phyloP scores from a whole-genome alignment of 495 filamentous ascomycete species.

The Parmelia sp. region DNA sequence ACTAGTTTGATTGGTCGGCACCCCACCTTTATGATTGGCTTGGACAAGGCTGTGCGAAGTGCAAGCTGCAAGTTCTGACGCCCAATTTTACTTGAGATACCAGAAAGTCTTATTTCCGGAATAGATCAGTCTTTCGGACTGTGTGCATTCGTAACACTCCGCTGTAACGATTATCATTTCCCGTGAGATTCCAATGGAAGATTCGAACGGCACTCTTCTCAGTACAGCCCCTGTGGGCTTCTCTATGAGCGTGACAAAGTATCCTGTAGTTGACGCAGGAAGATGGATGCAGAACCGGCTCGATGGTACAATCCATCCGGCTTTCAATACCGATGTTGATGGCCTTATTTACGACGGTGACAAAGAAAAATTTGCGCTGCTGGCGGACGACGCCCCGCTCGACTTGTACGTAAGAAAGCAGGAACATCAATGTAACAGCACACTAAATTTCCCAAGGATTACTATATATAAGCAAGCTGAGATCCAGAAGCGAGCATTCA shows the following conservation, averaged over 20 bases:
- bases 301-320: slow-evolving; percentile 1
- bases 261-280: background rate
- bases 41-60: background rate
- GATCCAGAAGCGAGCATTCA: background rate
- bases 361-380: background rate
- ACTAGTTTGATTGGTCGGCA: background rate
- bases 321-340: slow-evolving; percentile 1
- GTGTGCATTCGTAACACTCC: background rate
- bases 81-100: background rate
- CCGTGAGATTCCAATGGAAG: background rate
- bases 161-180: background rate
- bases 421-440: background rate
- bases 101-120: background rate
- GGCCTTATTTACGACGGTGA: background rate
- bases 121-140: background rate
- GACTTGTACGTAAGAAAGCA: background rate
- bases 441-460: background rate
- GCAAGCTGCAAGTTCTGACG: background rate
- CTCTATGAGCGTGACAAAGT: background rate
- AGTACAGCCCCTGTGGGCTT: background rate
- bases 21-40: background rate
- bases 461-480: slow-evolving; percentile 1
- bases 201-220: background rate
- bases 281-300: background rate
- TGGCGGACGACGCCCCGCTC: background rate